Evolutionary conservation across 176 grass and related monocot genomes (phyloP), one percentile per base, ranked within the genome.

Genomic region (Musa itinerans): DNA sequence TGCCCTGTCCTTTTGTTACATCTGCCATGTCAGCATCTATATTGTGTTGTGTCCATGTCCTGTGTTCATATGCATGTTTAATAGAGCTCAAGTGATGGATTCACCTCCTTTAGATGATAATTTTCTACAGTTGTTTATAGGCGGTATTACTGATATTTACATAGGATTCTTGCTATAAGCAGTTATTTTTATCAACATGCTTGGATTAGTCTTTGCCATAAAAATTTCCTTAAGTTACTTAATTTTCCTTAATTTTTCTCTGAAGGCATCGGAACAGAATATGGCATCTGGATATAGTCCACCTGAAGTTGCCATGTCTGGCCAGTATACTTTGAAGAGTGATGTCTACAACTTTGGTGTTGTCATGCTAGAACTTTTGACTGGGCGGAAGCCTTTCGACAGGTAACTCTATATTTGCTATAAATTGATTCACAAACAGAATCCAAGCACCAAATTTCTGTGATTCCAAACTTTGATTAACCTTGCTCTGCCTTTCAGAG

Each of bases 281-380:
- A 77, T 70, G 68, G 68, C 68, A 52, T 85, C 89, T 0, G 89
- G 89, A 80, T 92, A 92, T 74, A 89, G 81, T 71, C 90, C 95
- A 53, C 95, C 91, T 50, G 95, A 99, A 81, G 95, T 99, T 76
- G 88, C 92, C 74, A 99, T 99, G 95, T 94, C 86, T 59, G 95
- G 91, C 57, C 91, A 94, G 79, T 94, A 99, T 78, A 99, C 87
- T 17, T 75, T 99, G 74, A 99, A 99, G 82, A 99, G 95, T 63
- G 95, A 99, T 82, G 86, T 99, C 17, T 99, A 94, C 84, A 89
- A 86, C 68, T 94, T 99, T 79, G 95, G 95, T 61, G 95, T 99
- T 50, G 91, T 99, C 76, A 99, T 99, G 95, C 81, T 99, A 68
- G 95, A 99, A 81, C 86, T 99, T 74, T 83, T 99, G 83, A 99